These are phyloP conservation scores for Emergomyces pasteurianus DNA, from an alignment of 2,329 filamentous ascomycete genomes.

Conservation along the genomic window DNA sequence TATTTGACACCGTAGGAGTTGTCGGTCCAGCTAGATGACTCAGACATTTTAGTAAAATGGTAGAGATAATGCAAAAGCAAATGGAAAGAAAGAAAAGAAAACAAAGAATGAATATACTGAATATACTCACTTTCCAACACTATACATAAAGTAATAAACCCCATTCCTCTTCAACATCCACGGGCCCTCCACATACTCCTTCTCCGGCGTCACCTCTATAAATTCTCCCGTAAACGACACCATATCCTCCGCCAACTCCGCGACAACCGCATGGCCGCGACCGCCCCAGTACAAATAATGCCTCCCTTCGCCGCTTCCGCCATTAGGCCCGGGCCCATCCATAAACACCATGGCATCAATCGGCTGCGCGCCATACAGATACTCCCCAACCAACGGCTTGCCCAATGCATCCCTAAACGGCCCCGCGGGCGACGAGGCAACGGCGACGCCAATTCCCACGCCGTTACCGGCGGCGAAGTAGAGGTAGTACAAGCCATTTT, in stretches of 20 bases:
- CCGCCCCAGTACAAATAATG: conserved; percentile 13
- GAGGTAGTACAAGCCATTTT: conserved; percentile 38
- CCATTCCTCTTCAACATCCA: conserved; percentile 35
- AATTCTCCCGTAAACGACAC: conserved; percentile 33
- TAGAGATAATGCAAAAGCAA: not conserved
- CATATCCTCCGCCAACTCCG: conserved; percentile 35
- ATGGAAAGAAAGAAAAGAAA: not conserved
- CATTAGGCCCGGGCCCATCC: conserved; percentile 26
- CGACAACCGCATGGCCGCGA: conserved; percentile 33
- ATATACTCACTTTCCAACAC: conserved; percentile 26
- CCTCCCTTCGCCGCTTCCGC: not conserved
- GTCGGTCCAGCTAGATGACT: conserved; percentile 31
- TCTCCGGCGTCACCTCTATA: conserved; percentile 35
- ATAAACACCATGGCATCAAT: conserved; percentile 38
- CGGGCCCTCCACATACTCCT: conserved; percentile 34
- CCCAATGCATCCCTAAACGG: conserved; percentile 34
- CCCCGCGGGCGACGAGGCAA: conserved; percentile 26
- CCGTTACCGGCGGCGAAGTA: conserved; percentile 42
- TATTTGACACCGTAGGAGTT: conserved; percentile 37
- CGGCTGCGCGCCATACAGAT: conserved; percentile 37
- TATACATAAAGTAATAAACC: conserved; percentile 36
- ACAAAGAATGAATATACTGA: not conserved
- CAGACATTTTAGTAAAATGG: not conserved
- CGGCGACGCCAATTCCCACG: conserved; percentile 34
- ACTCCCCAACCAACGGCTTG: conserved; percentile 32